Evolutionary conservation across 345 rosid species (phyloP).

Genomic region (Anacardium occidentale): DNA sequence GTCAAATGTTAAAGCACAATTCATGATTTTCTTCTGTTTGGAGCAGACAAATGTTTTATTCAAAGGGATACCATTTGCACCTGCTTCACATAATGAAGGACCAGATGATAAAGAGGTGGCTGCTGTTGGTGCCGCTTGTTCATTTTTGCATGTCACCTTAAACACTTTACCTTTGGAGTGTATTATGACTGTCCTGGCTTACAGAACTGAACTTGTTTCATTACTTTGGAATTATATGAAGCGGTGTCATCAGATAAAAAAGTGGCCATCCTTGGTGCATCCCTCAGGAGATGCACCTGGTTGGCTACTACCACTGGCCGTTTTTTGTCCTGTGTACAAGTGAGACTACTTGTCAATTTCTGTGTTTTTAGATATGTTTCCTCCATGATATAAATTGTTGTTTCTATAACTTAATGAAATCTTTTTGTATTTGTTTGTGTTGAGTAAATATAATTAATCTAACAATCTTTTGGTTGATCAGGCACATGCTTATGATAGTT

Average conservation of each 20-base stretch:
- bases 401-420: neutral
- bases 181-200: constrained; percentile 88
- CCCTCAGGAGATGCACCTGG: constrained; percentile 85
- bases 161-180: constrained; percentile 73
- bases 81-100: constrained; percentile 42
- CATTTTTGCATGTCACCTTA: constrained; percentile 80
- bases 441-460: neutral
- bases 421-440: constrained; percentile 4
- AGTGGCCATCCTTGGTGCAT: constrained; percentile 70
- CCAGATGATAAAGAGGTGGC: constrained; percentile 59
- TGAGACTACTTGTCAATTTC: constrained; percentile 39
- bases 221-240: constrained; percentile 94
- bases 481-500: constrained; percentile 97
- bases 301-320: constrained; percentile 90
- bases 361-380: constrained; percentile 2
- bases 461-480: constrained; percentile 40
- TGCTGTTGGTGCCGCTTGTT: constrained; percentile 92
- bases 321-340: constrained; percentile 98
- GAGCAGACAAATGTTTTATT: constrained; percentile 79
- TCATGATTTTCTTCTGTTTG: constrained; percentile 23
- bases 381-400: neutral
- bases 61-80: constrained; percentile 40
- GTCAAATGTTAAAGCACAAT: constrained; percentile 6
- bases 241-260: constrained; percentile 78
- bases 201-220: constrained; percentile 87